Conservation (phyloP, 352 stramenopile species). For the Saprolegnia diclina region DNA sequence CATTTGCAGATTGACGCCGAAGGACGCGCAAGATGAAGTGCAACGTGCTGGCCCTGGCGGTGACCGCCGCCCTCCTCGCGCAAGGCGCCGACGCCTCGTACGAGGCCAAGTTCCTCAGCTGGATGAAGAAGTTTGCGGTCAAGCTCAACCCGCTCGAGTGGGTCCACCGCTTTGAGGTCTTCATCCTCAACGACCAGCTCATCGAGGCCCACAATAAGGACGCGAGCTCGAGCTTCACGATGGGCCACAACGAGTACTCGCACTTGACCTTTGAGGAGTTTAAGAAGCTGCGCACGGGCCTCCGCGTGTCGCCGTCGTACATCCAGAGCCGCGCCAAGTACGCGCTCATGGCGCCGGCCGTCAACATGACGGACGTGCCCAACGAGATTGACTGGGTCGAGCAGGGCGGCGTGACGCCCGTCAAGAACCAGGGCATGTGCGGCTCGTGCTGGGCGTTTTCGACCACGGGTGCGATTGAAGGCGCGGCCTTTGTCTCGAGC, state of each 20-base stretch:
- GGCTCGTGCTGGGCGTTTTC: slow-evolving; percentile 96
- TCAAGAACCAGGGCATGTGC: slow-evolving; percentile 94
- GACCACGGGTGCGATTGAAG: slow-evolving; percentile 96
- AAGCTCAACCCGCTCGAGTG: slow-evolving; percentile 30
- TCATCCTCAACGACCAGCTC: slow-evolving; percentile 33
- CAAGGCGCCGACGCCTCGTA: slow-evolving; percentile 24
- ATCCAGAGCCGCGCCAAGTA: slow-evolving; percentile 21
- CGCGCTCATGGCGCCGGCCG: background rate
- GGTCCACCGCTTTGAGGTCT: slow-evolving; percentile 29
- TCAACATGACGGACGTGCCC: slow-evolving; percentile 1
- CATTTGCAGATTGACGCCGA: background rate
- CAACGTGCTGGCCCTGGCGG: background rate
- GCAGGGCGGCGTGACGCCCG: slow-evolving; percentile 31
- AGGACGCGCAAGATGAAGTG: background rate
- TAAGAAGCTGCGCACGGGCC: slow-evolving; percentile 27
- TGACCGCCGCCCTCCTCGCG: background rate
- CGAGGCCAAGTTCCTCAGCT: slow-evolving; percentile 31
- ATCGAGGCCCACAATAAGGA: slow-evolving; percentile 30
- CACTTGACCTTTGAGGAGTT: slow-evolving; percentile 36
- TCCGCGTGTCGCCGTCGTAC: slow-evolving; percentile 29
- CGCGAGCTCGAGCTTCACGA: slow-evolving; percentile 27
- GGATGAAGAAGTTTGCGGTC: slow-evolving; percentile 25
- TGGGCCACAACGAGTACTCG: slow-evolving; percentile 36
- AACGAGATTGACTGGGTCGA: slow-evolving; percentile 38
- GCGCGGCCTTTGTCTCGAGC: slow-evolving; percentile 91